Percentiles rank a stretch among this genome's conserved stretches.
phyloP scores from a whole-genome alignment of 768 basidiomycete genomes.

The Podaxis pistillaris region DNA sequence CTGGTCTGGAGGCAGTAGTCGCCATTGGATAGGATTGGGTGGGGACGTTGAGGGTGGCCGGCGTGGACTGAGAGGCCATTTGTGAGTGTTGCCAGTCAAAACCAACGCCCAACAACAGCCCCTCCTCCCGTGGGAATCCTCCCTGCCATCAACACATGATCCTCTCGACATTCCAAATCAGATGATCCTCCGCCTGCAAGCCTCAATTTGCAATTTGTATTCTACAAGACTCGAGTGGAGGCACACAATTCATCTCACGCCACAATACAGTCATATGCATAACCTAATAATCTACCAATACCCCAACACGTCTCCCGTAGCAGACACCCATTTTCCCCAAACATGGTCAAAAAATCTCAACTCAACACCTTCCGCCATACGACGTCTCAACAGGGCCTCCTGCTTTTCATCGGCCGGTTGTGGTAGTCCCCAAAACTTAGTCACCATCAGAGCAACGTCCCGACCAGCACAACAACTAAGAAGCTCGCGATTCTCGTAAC shows the following conservation, averaged over 20 bases:
- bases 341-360: neutral
- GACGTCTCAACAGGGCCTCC: neutral
- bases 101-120: neutral
- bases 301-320: no score
- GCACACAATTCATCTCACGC: no score
- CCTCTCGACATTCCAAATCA: neutral
- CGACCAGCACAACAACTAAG: neutral
- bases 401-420: neutral
- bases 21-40: slow-evolving; percentile 22
- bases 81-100: slow-evolving; percentile 1
- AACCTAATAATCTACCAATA: no score
- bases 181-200: neutral
- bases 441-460: neutral
- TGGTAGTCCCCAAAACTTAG: no score
- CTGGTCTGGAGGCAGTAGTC: slow-evolving; percentile 41
- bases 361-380: neutral
- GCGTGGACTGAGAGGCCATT: slow-evolving; percentile 3
- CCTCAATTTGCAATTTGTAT: no score
- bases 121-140: neutral
- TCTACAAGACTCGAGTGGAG: no score
- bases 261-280: no score
- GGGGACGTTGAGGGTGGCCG: neutral
- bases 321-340: neutral
- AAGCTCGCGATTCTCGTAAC: neutral
- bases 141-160: neutral